These are phyloP conservation scores for Graphium sp. DNA, from an alignment of 2,329 filamentous ascomycete genomes.

Conservation along the genomic window DNA sequence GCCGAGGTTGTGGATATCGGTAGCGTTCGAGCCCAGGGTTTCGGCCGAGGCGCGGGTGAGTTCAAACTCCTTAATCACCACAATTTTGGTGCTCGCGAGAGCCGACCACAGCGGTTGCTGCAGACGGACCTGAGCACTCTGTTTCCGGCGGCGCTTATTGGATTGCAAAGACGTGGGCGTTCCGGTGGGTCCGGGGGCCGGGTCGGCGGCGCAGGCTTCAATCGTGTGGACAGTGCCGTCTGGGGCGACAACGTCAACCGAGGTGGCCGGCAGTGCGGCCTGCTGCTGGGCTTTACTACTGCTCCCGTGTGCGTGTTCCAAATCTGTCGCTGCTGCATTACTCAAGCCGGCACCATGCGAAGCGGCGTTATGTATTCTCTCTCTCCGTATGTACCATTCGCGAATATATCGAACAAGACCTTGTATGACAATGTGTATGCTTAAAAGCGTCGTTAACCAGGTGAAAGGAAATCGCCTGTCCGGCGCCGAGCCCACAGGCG, in stretches of 20 bases:
- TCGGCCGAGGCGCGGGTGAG: constrained; percentile 63
- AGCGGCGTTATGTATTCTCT: constrained; percentile 28
- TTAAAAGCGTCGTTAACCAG: constrained; percentile 52
- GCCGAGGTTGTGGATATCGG: constrained; percentile 60
- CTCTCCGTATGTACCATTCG: constrained; percentile 47
- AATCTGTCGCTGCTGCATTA: constrained; percentile 21
- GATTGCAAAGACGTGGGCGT: constrained; percentile 31
- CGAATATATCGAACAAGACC: constrained; percentile 55
- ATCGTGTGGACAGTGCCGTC: constrained; percentile 7
- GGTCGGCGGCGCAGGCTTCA: background rate
- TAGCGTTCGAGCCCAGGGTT: constrained; percentile 56
- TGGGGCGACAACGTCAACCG: constrained; percentile 12
- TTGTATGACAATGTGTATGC: constrained; percentile 61
- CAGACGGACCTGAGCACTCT: constrained; percentile 78
- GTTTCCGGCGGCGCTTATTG: constrained; percentile 75
- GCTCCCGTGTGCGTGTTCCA: background rate
- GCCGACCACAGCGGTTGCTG: constrained; percentile 90
- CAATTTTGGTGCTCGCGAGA: constrained; percentile 89
- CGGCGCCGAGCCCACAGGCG: background rate
- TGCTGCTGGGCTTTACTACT: background rate
- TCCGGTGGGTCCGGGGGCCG: constrained; percentile 6
- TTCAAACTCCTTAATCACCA: constrained; percentile 82
- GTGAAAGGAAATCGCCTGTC: constrained; percentile 2
- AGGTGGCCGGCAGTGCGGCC: constrained; percentile 12
- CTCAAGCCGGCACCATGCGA: constrained; percentile 32